Conservation (phyloP, 2,329 filamentous ascomycete species). For the Cercospora brassicicola region DNA sequence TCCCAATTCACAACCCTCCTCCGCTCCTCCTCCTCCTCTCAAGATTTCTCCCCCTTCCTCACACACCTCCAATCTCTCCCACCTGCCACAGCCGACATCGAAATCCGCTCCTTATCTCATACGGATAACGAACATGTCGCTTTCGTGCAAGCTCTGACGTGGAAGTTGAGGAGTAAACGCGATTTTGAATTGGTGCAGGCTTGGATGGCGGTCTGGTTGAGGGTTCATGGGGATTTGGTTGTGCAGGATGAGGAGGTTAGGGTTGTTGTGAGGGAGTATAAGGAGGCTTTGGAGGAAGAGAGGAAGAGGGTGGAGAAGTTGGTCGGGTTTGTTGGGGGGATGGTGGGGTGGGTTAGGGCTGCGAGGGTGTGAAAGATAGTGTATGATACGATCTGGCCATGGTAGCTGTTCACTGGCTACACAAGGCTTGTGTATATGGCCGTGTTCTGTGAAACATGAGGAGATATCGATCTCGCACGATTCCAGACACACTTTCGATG, state of each 20-base stretch:
- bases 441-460: too few relatives aligned
- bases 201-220: constrained; percentile 94
- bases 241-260: constrained; percentile 55
- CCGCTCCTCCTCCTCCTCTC: constrained; percentile 47
- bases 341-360: constrained; percentile 30
- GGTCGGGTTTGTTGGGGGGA: constrained; percentile 48
- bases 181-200: constrained; percentile 95
- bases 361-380: constrained; percentile 33
- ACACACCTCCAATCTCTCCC: constrained; percentile 76
- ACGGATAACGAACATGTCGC: constrained; percentile 64
- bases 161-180: constrained; percentile 63
- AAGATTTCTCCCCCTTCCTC: constrained; percentile 68
- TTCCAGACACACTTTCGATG: too few relatives aligned
- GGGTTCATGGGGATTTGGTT: constrained; percentile 68
- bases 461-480: too few relatives aligned
- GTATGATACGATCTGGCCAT: too few relatives aligned
- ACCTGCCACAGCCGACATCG: constrained; percentile 83
- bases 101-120: constrained; percentile 73
- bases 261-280: constrained; percentile 67
- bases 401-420: too few relatives aligned
- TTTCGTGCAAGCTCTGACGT: constrained; percentile 80
- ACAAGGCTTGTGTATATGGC: too few relatives aligned
- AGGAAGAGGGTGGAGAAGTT: constrained; percentile 74
- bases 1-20: constrained; percentile 52
- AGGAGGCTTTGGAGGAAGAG: constrained; percentile 49